Evolutionary conservation across 805 yeast genomes (phyloP), one percentile per base, ranked within the genome.

Genomic region (Yarrowia bubula): DNA sequence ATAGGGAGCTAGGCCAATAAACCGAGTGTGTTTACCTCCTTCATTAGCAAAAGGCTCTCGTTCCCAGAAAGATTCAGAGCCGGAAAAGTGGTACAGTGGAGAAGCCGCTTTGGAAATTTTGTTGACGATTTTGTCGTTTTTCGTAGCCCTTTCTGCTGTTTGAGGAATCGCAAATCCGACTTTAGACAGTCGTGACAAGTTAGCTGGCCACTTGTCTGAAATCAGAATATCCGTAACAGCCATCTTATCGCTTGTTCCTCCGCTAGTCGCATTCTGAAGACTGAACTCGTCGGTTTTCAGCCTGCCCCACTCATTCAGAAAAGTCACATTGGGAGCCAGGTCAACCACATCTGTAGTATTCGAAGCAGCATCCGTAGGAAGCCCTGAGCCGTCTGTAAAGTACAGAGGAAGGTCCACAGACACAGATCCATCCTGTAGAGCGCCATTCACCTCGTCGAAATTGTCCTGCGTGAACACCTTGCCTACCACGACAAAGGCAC

Each of bases 11-110:
- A 90, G 72, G 71, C 91, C 85, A 14, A 90, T 81, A 69, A 88
- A 87, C 62, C 96, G 77, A 0, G 91, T 83, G 1, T 80, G 46
- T 8, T 63, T 64, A 7, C 76, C 78, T 5, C 15, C 65, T 8
- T 44, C 33, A 47, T 17, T 75, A 74, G 90, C 90, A 87, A 61
- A 76, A 68, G 71, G 89, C 86, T 0, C 90, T 86, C 22, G 76
- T 72, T 66, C 83, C 75, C 70, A 89, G 91, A 67, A 78, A 76
- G 70, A 80, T 84, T 43, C 79, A 78, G 48, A 80, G 74, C 0
- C 89, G 1, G 61, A 22, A 71, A 90, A 86, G 74, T 87, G 88
- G 71, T 90, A 90, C 65, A 84, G 77, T 2, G 96, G 96, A 33
- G 50, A 4, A 8, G 31, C 18, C 1, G 13, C 42, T 22, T 35